A percentile compares a stretch with the other conserved stretches of the same genome.
phyloP scores from a whole-genome alignment of 2,329 filamentous ascomycete genomes.

The Colletotrichum tofieldiae region DNA sequence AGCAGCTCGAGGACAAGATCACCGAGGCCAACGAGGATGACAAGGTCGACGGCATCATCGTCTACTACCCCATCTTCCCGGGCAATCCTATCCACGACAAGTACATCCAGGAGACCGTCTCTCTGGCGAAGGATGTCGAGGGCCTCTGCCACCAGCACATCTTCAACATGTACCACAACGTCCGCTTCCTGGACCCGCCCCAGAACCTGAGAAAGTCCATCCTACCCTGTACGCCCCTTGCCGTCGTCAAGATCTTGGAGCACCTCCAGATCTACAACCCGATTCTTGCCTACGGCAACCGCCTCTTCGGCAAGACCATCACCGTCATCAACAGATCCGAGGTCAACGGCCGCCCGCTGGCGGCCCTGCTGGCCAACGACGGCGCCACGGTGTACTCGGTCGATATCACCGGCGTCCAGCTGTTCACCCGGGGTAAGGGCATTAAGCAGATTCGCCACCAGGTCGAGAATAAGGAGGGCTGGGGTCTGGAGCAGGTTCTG shows the following conservation, averaged over 20 bases:
- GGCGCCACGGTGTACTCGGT: conserved; percentile 96
- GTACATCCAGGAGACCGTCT: conserved; percentile 95
- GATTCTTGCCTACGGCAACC: conserved; percentile 92
- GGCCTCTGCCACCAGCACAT: conserved; percentile 94
- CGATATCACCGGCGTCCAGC: conserved; percentile 90
- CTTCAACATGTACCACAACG: conserved; percentile 99
- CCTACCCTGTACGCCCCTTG: conserved; percentile 94
- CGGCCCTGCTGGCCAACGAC: conserved; percentile 94
- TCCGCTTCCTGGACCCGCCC: conserved; percentile 90
- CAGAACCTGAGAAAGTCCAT: conserved; percentile 88
- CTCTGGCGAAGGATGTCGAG: conserved; percentile 93
- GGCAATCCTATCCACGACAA: conserved; percentile 87
- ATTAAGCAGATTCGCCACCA: conserved; percentile 90
- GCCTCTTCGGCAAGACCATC: conserved; percentile 92
- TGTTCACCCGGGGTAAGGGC: conserved; percentile 91
- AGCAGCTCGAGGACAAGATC: conserved; percentile 91
- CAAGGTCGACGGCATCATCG: conserved; percentile 88
- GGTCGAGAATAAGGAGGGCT: conserved; percentile 86
- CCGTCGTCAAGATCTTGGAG: conserved; percentile 97
- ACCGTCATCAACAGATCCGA: conserved; percentile 97
- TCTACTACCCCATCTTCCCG: conserved; percentile 97
- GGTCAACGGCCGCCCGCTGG: conserved; percentile 93
- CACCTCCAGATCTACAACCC: conserved; percentile 97
- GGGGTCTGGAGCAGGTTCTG: conserved; percentile 84
- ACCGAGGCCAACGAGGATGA: conserved; percentile 86